Evolutionary conservation across 2,329 filamentous ascomycete species (phyloP), one percentile per base, ranked within the genome.

Genomic region (Sordariomycetes sp.): DNA sequence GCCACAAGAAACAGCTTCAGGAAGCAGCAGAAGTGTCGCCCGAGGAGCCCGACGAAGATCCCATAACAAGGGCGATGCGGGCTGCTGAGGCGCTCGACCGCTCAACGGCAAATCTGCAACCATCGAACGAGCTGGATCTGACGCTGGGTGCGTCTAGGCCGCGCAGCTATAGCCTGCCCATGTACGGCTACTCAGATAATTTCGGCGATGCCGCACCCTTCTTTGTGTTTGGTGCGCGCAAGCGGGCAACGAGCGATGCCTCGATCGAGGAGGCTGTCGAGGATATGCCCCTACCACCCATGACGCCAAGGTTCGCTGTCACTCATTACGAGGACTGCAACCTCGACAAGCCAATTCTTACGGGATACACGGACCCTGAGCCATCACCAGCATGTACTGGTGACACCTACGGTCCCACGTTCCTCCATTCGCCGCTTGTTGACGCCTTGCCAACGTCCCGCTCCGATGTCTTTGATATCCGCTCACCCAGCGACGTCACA

Each of bases 1-100:
- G n/a, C n/a, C n/a, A n/a, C n/a, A n/a, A n/a, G n/a, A n/a, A n/a
- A n/a, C n/a, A n/a, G n/a, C n/a, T n/a, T n/a, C n/a, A n/a, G 9
- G 23, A 25, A 25, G 23, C 23, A n/a, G 23, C 9, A 25, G 23
- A 25, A 25, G 23, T 25, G 9, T n/a, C 23, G n/a, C 9, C 9
- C 8, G 33, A 19, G 10, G 18, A 30, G 8, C 14, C 21, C 12
- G 15, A 30, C 14, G 34, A 41, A 26, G 71, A 76, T 43, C 70
- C 70, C 29, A 67, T 64, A 37, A 64, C 61, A 16, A 61, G 57
- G 43, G 72, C 72, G 23, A 78, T 77, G 70, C 61, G 67, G 44
- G 72, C 71, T 12, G 74, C 73, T 7, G 73, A 78, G 36, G 67
- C 65, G 3, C 58, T 79, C 24, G 69, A 79, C 44, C 61, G 61